These are phyloP conservation scores for Takashimella koratensis DNA, from an alignment of 1,284 basidiomycete species.

Conservation along the genomic window DNA sequence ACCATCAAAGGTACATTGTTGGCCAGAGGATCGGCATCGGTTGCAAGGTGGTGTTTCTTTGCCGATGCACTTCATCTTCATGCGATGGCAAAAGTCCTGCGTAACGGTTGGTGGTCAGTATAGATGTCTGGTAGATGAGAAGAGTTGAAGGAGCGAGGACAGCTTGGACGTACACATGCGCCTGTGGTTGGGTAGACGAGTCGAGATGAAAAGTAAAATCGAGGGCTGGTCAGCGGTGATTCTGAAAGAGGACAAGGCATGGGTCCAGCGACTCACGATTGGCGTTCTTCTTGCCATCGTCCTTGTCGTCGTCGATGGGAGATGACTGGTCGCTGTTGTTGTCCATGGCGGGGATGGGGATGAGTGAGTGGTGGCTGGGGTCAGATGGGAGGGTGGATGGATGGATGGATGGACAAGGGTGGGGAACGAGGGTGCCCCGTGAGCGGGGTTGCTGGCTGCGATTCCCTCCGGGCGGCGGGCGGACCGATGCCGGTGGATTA, in stretches of 20 bases:
- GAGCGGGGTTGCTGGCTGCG: too few species aligned
- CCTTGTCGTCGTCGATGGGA: slow-evolving; percentile 8
- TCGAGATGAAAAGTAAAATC: too few species aligned
- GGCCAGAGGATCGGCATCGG: slow-evolving; percentile 73
- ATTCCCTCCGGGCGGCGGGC: too few species aligned
- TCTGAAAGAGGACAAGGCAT: too few species aligned
- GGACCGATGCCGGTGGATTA: too few species aligned
- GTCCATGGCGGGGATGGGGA: not conserved
- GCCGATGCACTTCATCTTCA: slow-evolving; percentile 59
- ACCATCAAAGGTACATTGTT: slow-evolving; percentile 86
- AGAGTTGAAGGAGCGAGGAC: too few species aligned
- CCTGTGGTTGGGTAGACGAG: slow-evolving; percentile 2
- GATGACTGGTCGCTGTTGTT: not conserved
- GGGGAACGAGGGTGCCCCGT: too few species aligned
- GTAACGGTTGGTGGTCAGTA: not conserved
- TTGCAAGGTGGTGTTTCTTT: slow-evolving; percentile 89
- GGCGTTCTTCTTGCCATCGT: slow-evolving; percentile 12
- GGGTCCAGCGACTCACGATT: slow-evolving; percentile 1
- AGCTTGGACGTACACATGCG: not conserved
- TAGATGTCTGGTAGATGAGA: too few species aligned
- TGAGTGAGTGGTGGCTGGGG: not conserved
- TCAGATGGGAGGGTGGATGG: too few species aligned
- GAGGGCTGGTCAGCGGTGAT: too few species aligned
- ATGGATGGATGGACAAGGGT: too few species aligned
- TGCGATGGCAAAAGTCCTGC: slow-evolving; percentile 43